Percentiles rank a stretch among this genome's conserved stretches.
Evolutionary conservation across 495 filamentous ascomycete genomes (phyloP).

Genomic region (Penicillium taxi): DNA sequence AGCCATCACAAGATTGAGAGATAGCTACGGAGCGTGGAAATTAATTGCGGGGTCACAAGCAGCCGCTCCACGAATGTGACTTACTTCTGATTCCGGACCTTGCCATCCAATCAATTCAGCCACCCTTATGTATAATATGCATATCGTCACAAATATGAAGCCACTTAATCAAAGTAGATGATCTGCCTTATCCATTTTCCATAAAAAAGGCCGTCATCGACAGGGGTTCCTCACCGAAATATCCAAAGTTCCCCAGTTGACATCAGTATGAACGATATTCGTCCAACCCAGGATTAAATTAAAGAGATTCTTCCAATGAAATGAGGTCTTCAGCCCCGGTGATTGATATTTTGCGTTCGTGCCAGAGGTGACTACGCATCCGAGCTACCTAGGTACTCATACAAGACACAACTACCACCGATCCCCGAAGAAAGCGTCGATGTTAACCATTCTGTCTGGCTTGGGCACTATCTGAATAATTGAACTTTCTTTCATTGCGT

Average conservation of each 20-base stretch:
- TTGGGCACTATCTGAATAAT: no score
- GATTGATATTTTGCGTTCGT: conserved; percentile 1
- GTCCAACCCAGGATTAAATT: no score
- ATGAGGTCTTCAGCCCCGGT: no score
- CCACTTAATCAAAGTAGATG: conserved; percentile 66
- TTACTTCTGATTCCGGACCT: conserved; percentile 44
- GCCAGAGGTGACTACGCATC: conserved; percentile 5
- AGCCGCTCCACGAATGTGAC: conserved; percentile 25
- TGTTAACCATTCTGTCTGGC: conserved; percentile 38
- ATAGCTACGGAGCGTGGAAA: conserved; percentile 15
- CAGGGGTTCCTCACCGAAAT: conserved; percentile 31
- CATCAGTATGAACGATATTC: conserved; percentile 82
- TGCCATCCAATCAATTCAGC: conserved; percentile 43
- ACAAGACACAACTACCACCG: conserved; percentile 76
- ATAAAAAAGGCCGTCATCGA: conserved; percentile 21
- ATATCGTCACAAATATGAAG: conserved; percentile 7
- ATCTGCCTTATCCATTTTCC: conserved; percentile 41
- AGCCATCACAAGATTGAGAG: no score
- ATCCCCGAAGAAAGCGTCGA: conserved; percentile 88
- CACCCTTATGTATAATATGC: conserved; percentile 29
- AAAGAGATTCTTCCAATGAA: no score
- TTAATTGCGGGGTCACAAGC: conserved; percentile 13
- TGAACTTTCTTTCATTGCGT: no score
- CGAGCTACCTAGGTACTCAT: conserved; percentile 47
- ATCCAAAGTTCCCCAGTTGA: conserved; percentile 75